Evolutionary conservation across 2,329 filamentous ascomycete species (phyloP).

Genomic region (Fusarium armeniacum): DNA sequence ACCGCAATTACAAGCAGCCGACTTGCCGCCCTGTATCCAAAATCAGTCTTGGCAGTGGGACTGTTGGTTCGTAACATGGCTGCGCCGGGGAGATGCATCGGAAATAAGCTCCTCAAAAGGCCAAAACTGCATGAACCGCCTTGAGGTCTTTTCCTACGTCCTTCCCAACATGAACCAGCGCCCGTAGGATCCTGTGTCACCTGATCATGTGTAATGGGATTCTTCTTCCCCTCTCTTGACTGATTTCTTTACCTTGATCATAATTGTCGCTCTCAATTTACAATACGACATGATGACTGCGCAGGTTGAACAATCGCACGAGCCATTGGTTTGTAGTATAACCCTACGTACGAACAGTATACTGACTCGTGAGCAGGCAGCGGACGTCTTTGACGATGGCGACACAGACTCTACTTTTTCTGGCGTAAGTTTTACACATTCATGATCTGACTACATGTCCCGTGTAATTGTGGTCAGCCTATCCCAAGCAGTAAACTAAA

Average conservation of each 20-base stretch:
- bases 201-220: not conserved
- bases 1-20: not conserved
- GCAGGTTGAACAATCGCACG: not conserved
- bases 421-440: not conserved
- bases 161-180: not conserved
- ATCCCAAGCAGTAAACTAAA: not conserved
- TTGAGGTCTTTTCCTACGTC: not conserved
- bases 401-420: constrained; percentile 18
- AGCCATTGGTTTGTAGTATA: not conserved
- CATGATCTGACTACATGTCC: rapidly evolving
- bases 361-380: not conserved
- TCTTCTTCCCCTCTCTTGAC: not conserved
- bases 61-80: constrained; percentile 7
- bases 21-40: too few relatives aligned
- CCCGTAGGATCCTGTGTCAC: not conserved
- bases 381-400: constrained; percentile 3
- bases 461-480: rapidly evolving
- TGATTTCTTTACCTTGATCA: not conserved
- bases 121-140: not conserved
- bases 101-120: not conserved
- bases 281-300: not conserved
- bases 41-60: not conserved
- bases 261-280: rapidly evolving
- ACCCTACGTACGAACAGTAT: rapidly evolving
- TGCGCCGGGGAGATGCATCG: constrained; percentile 20